Evolutionary conservation across 345 rosid genomes (phyloP).

Genomic region (Pelargonium nanum): DNA sequence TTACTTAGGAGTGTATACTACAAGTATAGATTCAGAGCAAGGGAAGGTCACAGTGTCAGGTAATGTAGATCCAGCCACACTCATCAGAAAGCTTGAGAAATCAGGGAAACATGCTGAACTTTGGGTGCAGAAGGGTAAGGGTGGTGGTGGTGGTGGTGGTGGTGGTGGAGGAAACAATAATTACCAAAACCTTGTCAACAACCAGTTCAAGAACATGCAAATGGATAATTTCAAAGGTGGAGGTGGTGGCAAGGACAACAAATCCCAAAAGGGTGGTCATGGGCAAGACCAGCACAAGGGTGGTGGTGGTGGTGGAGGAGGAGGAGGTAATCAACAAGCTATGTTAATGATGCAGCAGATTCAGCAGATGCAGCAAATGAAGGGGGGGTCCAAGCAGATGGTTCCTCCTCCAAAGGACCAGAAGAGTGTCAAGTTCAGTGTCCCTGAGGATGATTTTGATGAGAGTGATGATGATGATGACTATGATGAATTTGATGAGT

Average conservation of each 20-base stretch:
- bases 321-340: conserved; percentile 1
- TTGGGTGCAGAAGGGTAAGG: conserved; percentile 44
- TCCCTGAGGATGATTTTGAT: conserved; percentile 18
- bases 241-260: conserved; percentile 33
- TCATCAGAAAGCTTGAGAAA: conserved; percentile 68
- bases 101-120: conserved; percentile 88
- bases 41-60: conserved; percentile 85
- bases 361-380: conserved; percentile 45
- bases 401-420: conserved; percentile 35
- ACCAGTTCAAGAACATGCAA: conserved; percentile 43
- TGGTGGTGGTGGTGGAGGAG: neutral
- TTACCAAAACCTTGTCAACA: conserved; percentile 26
- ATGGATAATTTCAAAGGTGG: conserved; percentile 9
- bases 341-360: conserved; percentile 6
- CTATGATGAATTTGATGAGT: conserved; percentile 10
- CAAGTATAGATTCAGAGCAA: conserved; percentile 60
- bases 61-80: conserved; percentile 56
- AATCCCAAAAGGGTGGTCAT: conserved; percentile 33
- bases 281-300: conserved; percentile 28
- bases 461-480: conserved; percentile 10
- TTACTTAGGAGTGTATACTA: conserved; percentile 62
- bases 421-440: conserved; percentile 61
- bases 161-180: conserved; percentile 3
- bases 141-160: neutral
- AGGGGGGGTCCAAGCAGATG: conserved; percentile 23